Base-by-base conservation (phyloP, 148 eudicot genomes). In the Camellia japonica region DNA sequence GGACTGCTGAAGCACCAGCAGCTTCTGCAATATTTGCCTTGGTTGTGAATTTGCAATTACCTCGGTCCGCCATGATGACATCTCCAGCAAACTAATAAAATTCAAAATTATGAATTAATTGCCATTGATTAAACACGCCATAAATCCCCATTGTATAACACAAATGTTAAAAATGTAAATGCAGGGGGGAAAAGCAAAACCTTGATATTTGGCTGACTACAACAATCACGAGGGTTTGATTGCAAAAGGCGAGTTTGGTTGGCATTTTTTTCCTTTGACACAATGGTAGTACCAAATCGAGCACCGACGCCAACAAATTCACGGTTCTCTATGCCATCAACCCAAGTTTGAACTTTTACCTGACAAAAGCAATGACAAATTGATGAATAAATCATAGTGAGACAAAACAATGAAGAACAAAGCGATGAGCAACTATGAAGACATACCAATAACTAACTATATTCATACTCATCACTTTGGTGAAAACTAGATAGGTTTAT, bases 261-360 rank as follows among this genome's bases (percentile, higher is more conserved):
- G 14, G 97, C 98, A 81, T 87, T 87, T 81, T 94, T 94, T 84
- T 94, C 97, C 88, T 94, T 91, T 1, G 97, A 84, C 38, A 82
- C 92, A 72, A 94, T 91, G 55, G 88, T 68, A 0, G 83, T 77
- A 80, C 98, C 98, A 83, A 94, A 94, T 80, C 98, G 89, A 76
- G 98, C 98, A 82, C 98, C 98, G 54, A 94, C 94, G 41, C 98
- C 97, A 44, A 92, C 94, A 82, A 88, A 92, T 80, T 94, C 93
- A 44, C 49, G 81, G 69, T 76, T 87, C 87, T 94, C 97, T 77
- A 79, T 66, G 8, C 93, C 98, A 85, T 87, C 84, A 70, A 92
- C 85, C 97, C 94, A 94, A 47, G 94, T 92, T 84, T 94, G 98
- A 80, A 94, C 92, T 91, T 94, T 94, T 81, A 94, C 93, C 98